These are phyloP conservation scores for Arctostaphylos glauca DNA, from an alignment of 148 eudicot genomes.

Conservation along the genomic window DNA sequence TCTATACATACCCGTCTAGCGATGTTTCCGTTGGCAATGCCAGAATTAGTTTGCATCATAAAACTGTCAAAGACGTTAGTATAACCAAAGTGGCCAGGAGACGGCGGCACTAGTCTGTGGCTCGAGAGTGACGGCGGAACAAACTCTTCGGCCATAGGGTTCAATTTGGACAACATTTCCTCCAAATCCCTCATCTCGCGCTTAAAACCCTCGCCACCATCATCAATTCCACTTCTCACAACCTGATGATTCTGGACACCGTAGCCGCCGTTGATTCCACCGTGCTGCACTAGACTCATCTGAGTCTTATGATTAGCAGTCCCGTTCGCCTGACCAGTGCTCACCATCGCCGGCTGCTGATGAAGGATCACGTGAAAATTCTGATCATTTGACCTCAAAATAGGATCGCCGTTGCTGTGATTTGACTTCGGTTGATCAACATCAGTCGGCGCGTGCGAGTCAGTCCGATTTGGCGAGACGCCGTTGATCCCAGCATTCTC, in stretches of 20 bases:
- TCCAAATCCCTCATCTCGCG: constrained; percentile 70
- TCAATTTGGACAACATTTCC: constrained; percentile 70
- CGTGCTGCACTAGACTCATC: constrained; percentile 12
- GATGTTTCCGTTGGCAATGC: constrained; percentile 34
- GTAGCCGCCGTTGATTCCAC: constrained; percentile 25
- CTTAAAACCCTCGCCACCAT: constrained; percentile 49
- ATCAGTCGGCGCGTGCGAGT: constrained; percentile 14
- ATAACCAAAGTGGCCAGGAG: constrained; percentile 34
- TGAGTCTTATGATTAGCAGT: constrained; percentile 9
- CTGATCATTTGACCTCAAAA: constrained; percentile 33
- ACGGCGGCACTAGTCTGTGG: constrained; percentile 17
- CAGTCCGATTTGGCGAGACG: constrained; percentile 28
- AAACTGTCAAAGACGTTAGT: constrained; percentile 36
- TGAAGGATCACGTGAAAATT: constrained; percentile 15
- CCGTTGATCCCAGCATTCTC: constrained; percentile 48
- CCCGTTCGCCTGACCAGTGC: constrained; percentile 13
- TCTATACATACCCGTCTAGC: constrained; percentile 50
- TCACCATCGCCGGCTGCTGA: constrained; percentile 12
- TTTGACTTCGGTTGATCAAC: constrained; percentile 29
- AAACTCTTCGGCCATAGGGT: constrained; percentile 84
- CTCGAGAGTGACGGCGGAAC: constrained; percentile 46
- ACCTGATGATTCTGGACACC: constrained; percentile 24
- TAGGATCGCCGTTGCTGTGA: constrained; percentile 11
- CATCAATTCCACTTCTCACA: constrained; percentile 14
- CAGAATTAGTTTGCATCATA: constrained; percentile 37